Evolutionary conservation across 2,329 filamentous ascomycete genomes (phyloP).

Genomic region (Epichloe elymi): DNA sequence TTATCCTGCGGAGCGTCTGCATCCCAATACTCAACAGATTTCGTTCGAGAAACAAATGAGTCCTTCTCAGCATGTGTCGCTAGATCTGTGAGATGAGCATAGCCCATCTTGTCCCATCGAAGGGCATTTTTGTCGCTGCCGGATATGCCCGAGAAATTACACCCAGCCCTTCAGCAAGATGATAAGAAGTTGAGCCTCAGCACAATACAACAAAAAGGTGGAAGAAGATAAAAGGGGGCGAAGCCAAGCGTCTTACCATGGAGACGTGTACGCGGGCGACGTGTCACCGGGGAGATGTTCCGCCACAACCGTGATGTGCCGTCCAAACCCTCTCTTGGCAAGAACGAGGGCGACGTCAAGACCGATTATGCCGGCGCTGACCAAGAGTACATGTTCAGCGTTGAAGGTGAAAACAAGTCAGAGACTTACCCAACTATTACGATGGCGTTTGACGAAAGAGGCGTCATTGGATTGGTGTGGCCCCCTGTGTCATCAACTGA

Average conservation of each 20-base stretch:
- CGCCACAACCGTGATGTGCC: conserved; percentile 23
- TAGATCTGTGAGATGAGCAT: conserved; percentile 22
- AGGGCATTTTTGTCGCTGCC: conserved; percentile 27
- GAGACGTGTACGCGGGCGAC: neutral
- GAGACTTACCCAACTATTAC: too few species aligned
- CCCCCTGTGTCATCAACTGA: too few species aligned
- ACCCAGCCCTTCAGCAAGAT: conserved; percentile 22
- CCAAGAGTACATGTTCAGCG: too few species aligned
- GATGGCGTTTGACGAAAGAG: too few species aligned
- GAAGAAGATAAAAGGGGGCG: too few species aligned
- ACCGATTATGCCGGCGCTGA: conserved; percentile 39
- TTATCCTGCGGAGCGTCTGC: conserved; percentile 24
- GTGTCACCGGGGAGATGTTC: conserved; percentile 28
- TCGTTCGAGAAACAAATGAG: conserved; percentile 23
- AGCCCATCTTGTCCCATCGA: conserved; percentile 28
- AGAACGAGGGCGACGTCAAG: conserved; percentile 29
- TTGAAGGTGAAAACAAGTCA: too few species aligned
- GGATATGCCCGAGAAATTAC: conserved; percentile 31
- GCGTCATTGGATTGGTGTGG: too few species aligned
- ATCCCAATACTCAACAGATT: conserved; percentile 28
- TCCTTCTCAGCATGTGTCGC: conserved; percentile 17
- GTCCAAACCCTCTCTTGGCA: conserved; percentile 31
- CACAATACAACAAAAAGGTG: too few species aligned
- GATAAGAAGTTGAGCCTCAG: too few species aligned
- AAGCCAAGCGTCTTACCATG: neutral